phyloP scores from a whole-genome alignment of 208 protist species.

The Trypanosoma mega region DNA sequence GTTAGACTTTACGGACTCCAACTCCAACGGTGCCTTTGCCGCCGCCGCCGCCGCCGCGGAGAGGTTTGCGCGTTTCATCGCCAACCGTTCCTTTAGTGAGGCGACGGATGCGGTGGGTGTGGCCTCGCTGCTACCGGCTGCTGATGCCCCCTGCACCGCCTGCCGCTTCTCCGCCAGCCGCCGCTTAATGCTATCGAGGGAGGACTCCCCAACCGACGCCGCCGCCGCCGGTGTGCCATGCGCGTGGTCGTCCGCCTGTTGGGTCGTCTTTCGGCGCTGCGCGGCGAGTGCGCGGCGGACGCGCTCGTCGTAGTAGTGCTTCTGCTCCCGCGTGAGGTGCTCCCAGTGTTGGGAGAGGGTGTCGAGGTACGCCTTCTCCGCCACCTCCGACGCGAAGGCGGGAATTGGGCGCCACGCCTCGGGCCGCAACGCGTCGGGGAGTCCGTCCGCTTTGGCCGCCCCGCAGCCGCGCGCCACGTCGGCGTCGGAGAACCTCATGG shows the following conservation, averaged over 20 bases:
- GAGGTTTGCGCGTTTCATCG: constrained; percentile 19
- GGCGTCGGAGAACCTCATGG: constrained; percentile 26
- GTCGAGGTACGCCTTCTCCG: constrained; percentile 52
- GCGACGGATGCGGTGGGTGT: constrained; percentile 10
- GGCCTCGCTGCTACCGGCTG: too few species aligned
- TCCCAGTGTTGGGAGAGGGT: constrained; percentile 68
- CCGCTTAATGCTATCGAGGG: constrained; percentile 41
- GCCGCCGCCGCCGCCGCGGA: not conserved
- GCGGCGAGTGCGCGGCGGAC: constrained; percentile 50
- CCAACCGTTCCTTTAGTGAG: constrained; percentile 27
- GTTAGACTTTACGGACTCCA: too few species aligned
- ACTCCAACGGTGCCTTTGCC: not conserved
- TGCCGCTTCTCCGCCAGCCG: constrained; percentile 49
- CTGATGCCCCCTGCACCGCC: constrained; percentile 11
- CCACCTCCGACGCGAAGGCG: constrained; percentile 41
- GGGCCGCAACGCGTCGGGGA: constrained; percentile 38
- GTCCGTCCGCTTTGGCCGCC: not conserved
- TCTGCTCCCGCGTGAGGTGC: constrained; percentile 59
- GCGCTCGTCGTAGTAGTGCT: constrained; percentile 75
- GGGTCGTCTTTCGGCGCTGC: constrained; percentile 13
- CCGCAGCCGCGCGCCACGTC: not conserved
- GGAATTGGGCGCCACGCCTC: constrained; percentile 46
- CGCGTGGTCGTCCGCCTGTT: constrained; percentile 1
- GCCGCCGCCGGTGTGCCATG: not conserved
- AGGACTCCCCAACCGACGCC: constrained; percentile 8